Base-by-base conservation (phyloP, 768 basidiomycete species). In the Suillus weaverae region DNA sequence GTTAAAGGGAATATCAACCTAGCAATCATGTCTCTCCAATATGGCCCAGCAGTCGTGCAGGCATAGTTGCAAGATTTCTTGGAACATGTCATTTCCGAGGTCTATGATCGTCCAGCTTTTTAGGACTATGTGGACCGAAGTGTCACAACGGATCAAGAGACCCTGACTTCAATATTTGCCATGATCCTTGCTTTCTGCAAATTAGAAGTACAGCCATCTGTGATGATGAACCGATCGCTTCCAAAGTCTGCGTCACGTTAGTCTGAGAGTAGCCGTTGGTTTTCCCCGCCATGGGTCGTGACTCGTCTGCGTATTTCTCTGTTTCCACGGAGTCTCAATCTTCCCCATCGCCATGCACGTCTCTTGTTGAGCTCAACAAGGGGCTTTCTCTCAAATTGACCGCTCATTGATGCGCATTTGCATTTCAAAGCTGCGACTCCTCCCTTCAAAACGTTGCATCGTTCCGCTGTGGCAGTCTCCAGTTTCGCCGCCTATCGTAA, bases 81-180 rank as follows among this genome's bases (percentile, higher is more conserved):
- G 70, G 72, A 43, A 32, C 36, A 35, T 3, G 62, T 68, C 30
- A 54, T 67, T 64, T 10, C 51, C 57, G 64, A 75, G 62, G 78
- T 88, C 2, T 86, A 82, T 94, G 93, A 73, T 73, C 82, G 79
- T 60, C 88, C 89, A 1, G 88, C 76, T 3, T 91, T 90, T 74
- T 71, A 77, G 9, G 83, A 93, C 71, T 91, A 36, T 36, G 36
- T 36, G 36, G 36, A 36, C 36, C 9, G 9, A 36, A 36, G 9
- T 36, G 36, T 10, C 36, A 36, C 36, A 39, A 14, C 3, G 38
- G 38, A 39, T 39, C 38, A 39, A 39, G 38, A 39, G 38, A 39
- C 38, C 38, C 38, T 39, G 11, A 8, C 5, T 39, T 39, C 13
- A 39, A 39, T 39, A n/a, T n/a, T n/a, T n/a, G 38, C 13, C 38